These are phyloP conservation scores for Scutellaria baicalensis DNA, from an alignment of 257 asterid species.

Conservation along the genomic window DNA sequence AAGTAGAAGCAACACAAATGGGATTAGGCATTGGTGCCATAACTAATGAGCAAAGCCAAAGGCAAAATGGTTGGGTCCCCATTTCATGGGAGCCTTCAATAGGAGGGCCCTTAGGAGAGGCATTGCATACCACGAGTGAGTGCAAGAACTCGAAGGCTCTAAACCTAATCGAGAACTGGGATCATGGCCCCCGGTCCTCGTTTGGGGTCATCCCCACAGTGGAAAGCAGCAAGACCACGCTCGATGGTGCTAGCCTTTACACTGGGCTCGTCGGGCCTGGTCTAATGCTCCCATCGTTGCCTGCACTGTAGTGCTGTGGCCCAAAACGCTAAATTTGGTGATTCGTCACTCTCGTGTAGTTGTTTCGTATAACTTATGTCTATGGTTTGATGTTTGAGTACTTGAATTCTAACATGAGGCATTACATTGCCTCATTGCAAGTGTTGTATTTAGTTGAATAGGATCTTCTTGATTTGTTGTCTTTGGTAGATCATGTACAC, in stretches of 20 bases:
- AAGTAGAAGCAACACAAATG: slow-evolving; percentile 32
- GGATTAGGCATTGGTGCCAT: slow-evolving; percentile 43
- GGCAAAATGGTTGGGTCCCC: slow-evolving; percentile 50
- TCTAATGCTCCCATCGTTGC: slow-evolving; percentile 42
- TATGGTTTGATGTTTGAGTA: not conserved
- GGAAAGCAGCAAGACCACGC: slow-evolving; percentile 27
- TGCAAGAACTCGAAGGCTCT: slow-evolving; percentile 38
- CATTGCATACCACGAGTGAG: slow-evolving; percentile 42
- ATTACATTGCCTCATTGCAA: not conserved
- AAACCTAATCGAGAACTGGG: slow-evolving; percentile 57
- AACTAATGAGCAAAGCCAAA: slow-evolving; percentile 18
- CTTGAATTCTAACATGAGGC: not conserved
- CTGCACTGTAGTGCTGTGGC: slow-evolving; percentile 27
- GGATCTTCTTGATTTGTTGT: not conserved
- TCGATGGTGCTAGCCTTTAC: slow-evolving; percentile 42
- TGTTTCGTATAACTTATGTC: not conserved
- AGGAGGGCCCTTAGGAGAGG: slow-evolving; percentile 96
- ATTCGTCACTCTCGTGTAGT: slow-evolving; percentile 7
- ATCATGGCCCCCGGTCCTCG: slow-evolving; percentile 32
- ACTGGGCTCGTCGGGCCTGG: slow-evolving; percentile 29
- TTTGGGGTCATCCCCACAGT: slow-evolving; percentile 57
- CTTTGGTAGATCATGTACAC: not conserved
- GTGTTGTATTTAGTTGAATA: not conserved
- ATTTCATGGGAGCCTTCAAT: slow-evolving; percentile 59
- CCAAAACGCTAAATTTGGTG: slow-evolving; percentile 13